A percentile compares a stretch with the other conserved stretches of the same genome.
phyloP scores from a whole-genome alignment of 202 grass and related monocot genomes.

The Cymbopogon flexuosus region DNA sequence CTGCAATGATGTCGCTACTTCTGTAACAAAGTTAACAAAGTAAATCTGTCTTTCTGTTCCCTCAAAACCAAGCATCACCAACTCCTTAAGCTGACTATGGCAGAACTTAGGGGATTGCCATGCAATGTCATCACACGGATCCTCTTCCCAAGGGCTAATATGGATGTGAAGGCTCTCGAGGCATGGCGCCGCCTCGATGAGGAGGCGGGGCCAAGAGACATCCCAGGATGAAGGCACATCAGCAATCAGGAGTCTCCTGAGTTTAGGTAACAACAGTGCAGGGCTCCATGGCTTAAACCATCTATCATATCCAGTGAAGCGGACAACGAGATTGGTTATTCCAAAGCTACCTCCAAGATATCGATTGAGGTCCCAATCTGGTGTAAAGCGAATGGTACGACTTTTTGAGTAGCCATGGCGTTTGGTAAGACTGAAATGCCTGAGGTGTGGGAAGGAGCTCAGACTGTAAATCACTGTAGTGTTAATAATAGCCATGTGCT shows the following conservation, averaged over 20 bases:
- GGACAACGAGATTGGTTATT: not conserved
- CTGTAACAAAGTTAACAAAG: not conserved
- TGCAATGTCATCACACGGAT: not conserved
- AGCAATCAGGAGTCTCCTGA: conserved; percentile 10
- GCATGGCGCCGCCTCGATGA: not conserved
- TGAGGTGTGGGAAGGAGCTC: not conserved
- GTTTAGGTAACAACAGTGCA: not conserved
- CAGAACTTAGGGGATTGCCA: not conserved
- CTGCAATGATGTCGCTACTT: not conserved
- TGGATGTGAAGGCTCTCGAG: conserved; percentile 19
- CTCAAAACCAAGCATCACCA: not conserved
- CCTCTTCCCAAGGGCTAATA: not conserved
- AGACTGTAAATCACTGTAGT: not conserved
- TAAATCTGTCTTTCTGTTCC: not conserved
- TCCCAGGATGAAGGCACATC: conserved; percentile 20
- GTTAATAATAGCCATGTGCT: not conserved
- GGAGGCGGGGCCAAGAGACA: conserved; percentile 6
- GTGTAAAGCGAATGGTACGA: not conserved
- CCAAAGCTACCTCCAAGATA: not conserved
- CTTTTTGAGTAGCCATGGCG: not conserved
- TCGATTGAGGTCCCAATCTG: not conserved
- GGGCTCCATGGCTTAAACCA: not conserved
- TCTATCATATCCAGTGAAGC: not conserved
- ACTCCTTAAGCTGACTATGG: conserved; percentile 4
- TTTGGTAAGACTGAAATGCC: not conserved